Percentiles rank a stretch among this genome's conserved stretches.
Conservation (phyloP, 2,329 filamentous ascomycete genomes). For the Fonsecaea monophora region DNA sequence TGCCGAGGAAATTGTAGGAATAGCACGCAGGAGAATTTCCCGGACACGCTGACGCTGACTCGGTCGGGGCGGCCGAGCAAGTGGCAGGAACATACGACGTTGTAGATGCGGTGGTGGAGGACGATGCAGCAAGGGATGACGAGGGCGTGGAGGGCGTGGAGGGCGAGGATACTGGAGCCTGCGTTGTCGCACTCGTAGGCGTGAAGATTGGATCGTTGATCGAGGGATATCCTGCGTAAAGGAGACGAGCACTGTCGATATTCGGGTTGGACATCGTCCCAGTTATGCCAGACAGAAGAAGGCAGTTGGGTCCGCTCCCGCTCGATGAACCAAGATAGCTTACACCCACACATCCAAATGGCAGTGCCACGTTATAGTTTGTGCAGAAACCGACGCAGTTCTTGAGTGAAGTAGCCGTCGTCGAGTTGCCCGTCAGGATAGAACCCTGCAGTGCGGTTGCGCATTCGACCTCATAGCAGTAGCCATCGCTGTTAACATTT, state of each 20-base stretch:
- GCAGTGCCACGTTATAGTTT: constrained; percentile 34
- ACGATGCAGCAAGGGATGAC: constrained; percentile 4
- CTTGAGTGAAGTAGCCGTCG: constrained; percentile 24
- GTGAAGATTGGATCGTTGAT: constrained; percentile 25
- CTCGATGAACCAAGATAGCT: constrained; percentile 21
- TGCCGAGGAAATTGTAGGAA: constrained; percentile 27
- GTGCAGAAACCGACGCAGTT: constrained; percentile 31
- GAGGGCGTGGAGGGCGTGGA: neutral
- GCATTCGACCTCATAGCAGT: constrained; percentile 36
- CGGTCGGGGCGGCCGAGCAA: constrained; percentile 26
- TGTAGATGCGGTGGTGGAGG: constrained; percentile 15
- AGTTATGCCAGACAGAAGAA: constrained; percentile 26
- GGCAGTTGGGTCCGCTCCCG: constrained; percentile 29
- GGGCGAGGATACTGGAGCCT: neutral
- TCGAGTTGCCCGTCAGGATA: constrained; percentile 27
- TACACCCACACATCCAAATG: constrained; percentile 35
- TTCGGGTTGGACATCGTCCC: constrained; percentile 17
- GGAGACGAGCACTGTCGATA: constrained; percentile 26
- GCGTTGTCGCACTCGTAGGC: constrained; percentile 15
- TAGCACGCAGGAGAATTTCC: constrained; percentile 31
- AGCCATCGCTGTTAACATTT: constrained; percentile 34
- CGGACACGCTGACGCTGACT: constrained; percentile 16
- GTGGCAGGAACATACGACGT: constrained; percentile 3
- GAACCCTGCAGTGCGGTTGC: constrained; percentile 26
- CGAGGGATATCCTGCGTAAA: constrained; percentile 33